Evolutionary conservation across 1,284 basidiomycete species (phyloP).

Genomic region (Moesziomyces parantarcticus): DNA sequence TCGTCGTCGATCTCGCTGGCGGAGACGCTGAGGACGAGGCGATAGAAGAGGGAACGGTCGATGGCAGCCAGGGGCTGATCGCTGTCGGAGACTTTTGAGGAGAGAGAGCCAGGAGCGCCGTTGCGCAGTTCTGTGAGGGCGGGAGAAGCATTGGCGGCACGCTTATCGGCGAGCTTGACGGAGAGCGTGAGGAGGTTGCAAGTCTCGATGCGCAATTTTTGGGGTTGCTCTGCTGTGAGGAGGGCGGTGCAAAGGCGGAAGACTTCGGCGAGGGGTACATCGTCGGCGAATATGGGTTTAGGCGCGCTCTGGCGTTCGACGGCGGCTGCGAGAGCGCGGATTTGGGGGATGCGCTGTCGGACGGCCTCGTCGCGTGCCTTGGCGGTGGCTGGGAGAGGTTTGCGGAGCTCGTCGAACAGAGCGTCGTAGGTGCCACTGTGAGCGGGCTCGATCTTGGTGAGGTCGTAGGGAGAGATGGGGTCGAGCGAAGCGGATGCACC

Average conservation of each 20-base stretch:
- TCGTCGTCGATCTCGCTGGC: constrained; percentile 39
- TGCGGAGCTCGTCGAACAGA: constrained; percentile 35
- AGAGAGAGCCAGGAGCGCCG: constrained; percentile 58
- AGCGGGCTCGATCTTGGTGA: constrained; percentile 31
- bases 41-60: constrained; percentile 60
- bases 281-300: constrained; percentile 34
- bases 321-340: constrained; percentile 45
- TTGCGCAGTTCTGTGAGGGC: constrained; percentile 54
- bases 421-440: constrained; percentile 29
- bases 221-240: constrained; percentile 48
- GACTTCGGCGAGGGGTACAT: constrained; percentile 49
- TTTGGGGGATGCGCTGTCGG: constrained; percentile 32
- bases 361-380: constrained; percentile 39
- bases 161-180: constrained; percentile 50
- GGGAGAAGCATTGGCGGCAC: constrained; percentile 44
- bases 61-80: constrained; percentile 57
- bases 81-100: constrained; percentile 52
- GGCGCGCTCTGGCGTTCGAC: constrained; percentile 42
- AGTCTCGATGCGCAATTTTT: constrained; percentile 42
- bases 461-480: constrained; percentile 38
- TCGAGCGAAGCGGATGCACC: constrained; percentile 22
- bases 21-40: constrained; percentile 52
- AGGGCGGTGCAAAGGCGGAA: constrained; percentile 49
- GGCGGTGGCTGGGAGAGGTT: constrained; percentile 40
- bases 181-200: constrained; percentile 49